Evolutionary conservation across 257 asterid genomes (phyloP).

Genomic region (Handroanthus guayacan): DNA sequence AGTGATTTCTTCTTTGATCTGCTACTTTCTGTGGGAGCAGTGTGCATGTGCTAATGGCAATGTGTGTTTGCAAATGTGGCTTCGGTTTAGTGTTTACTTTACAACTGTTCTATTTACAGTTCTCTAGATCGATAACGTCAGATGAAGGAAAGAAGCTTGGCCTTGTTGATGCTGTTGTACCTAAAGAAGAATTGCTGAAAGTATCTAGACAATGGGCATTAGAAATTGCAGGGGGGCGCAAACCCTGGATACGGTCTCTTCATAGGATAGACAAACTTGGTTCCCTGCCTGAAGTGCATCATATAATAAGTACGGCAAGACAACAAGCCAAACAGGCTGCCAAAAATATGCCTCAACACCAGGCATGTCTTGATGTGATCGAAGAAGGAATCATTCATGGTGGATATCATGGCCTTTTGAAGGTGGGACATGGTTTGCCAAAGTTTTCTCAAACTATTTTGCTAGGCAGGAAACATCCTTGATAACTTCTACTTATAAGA

Average conservation of each 20-base stretch:
- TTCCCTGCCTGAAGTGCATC: conserved; percentile 73
- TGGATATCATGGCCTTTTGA: conserved; percentile 82
- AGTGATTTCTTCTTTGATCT: background rate
- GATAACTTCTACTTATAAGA: background rate
- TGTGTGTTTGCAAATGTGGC: conserved; percentile 14
- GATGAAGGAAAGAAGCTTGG: conserved; percentile 94
- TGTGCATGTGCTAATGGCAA: conserved; percentile 18
- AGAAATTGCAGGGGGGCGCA: conserved; percentile 72
- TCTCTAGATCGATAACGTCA: conserved; percentile 72
- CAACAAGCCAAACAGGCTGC: conserved; percentile 71
- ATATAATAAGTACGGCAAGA: conserved; percentile 64
- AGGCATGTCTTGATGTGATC: conserved; percentile 87
- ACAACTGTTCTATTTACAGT: conserved; percentile 52
- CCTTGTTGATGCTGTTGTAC: conserved; percentile 82
- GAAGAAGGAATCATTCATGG: conserved; percentile 95
- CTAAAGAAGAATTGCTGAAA: conserved; percentile 72
- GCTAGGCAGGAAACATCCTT: conserved; percentile 18
- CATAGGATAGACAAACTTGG: conserved; percentile 82
- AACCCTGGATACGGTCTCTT: conserved; percentile 93
- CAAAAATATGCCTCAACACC: conserved; percentile 88
- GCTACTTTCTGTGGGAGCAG: conserved; percentile 13
- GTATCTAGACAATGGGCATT: conserved; percentile 87
- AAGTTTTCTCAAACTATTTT: conserved; percentile 24
- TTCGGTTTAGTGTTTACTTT: conserved; percentile 17
- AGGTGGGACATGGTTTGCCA: conserved; percentile 55